These are phyloP conservation scores for Rhizoclosmatium sp. DNA, from an alignment of 192 early-diverging fungal genomes.

Conservation along the genomic window DNA sequence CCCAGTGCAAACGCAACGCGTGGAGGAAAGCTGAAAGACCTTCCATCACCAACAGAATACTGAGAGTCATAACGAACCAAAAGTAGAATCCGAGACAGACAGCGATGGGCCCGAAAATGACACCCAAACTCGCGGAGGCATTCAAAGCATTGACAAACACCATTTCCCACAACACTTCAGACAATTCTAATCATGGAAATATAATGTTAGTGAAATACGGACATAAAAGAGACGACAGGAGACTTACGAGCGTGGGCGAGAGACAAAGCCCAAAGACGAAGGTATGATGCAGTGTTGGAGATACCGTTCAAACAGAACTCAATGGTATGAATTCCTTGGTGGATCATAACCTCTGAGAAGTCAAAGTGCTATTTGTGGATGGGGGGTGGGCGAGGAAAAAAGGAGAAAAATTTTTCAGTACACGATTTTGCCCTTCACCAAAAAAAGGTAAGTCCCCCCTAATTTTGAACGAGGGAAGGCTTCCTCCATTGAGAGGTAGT, in stretches of 20 bases:
- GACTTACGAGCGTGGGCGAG: constrained; percentile 92
- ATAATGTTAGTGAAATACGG: constrained; percentile 3
- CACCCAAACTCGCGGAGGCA: constrained; percentile 44
- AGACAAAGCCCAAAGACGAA: constrained; percentile 98
- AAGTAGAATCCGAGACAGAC: constrained; percentile 81
- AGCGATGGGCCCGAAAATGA: constrained; percentile 65
- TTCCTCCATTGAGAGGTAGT: neutral
- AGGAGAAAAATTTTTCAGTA: neutral
- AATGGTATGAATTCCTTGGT: constrained; percentile 98
- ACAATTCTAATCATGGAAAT: constrained; percentile 72
- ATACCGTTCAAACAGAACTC: constrained; percentile 96
- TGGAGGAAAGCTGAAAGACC: constrained; percentile 88
- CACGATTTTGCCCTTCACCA: neutral
- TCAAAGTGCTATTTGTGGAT: constrained; percentile 74
- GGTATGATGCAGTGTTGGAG: constrained; percentile 98
- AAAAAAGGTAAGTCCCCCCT: neutral
- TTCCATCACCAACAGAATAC: constrained; percentile 86
- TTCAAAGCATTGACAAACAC: constrained; percentile 67
- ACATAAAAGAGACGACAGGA: constrained; percentile 12
- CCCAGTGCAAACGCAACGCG: constrained; percentile 94
- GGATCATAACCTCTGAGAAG: constrained; percentile 95
- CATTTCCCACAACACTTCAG: constrained; percentile 97
- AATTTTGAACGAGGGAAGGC: no score
- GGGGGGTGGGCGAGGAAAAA: neutral
- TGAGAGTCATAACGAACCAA: constrained; percentile 89